Evolutionary conservation across 768 basidiomycete genomes (phyloP).

Genomic region (Sutorius australiensis): DNA sequence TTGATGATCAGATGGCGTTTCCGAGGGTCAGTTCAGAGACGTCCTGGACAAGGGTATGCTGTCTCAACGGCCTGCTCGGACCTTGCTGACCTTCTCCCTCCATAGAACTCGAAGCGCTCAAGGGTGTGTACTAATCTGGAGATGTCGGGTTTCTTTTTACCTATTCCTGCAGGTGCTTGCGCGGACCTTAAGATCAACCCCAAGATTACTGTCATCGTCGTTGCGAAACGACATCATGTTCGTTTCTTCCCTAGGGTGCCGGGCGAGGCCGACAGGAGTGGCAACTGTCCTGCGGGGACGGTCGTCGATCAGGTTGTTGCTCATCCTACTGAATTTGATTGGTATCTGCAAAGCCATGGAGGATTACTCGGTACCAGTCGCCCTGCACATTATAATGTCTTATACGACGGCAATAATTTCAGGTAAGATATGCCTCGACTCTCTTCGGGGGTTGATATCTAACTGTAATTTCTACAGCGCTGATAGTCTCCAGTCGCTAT

Average conservation of each 20-base stretch:
- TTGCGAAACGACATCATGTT: slow-evolving; percentile 57
- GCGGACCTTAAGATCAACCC: slow-evolving; percentile 51
- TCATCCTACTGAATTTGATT: slow-evolving; percentile 73
- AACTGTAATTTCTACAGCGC: slow-evolving; percentile 37
- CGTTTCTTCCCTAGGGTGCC: slow-evolving; percentile 49
- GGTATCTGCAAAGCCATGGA: slow-evolving; percentile 73
- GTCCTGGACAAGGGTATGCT: slow-evolving; percentile 51
- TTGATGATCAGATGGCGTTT: slow-evolving; percentile 44
- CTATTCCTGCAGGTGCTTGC: slow-evolving; percentile 53
- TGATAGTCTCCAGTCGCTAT: slow-evolving; percentile 64
- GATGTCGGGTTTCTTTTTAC: slow-evolving; percentile 2
- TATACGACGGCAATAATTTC: slow-evolving; percentile 55
- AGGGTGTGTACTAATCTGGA: slow-evolving; percentile 38
- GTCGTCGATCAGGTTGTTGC: slow-evolving; percentile 70
- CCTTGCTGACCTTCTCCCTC: slow-evolving; percentile 1
- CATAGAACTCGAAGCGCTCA: slow-evolving; percentile 56
- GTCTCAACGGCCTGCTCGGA: neutral
- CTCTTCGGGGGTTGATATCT: neutral
- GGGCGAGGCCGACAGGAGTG: slow-evolving; percentile 56
- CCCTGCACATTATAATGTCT: slow-evolving; percentile 52
- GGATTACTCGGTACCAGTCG: slow-evolving; percentile 75
- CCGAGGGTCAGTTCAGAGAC: slow-evolving; percentile 50
- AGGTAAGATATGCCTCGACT: slow-evolving; percentile 34
- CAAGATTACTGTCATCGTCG: slow-evolving; percentile 72
- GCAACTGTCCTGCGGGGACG: slow-evolving; percentile 75